Evolutionary conservation across 2,329 filamentous ascomycete genomes (phyloP), one percentile per base, ranked within the genome.

Genomic region (Aspergillus sp.): DNA sequence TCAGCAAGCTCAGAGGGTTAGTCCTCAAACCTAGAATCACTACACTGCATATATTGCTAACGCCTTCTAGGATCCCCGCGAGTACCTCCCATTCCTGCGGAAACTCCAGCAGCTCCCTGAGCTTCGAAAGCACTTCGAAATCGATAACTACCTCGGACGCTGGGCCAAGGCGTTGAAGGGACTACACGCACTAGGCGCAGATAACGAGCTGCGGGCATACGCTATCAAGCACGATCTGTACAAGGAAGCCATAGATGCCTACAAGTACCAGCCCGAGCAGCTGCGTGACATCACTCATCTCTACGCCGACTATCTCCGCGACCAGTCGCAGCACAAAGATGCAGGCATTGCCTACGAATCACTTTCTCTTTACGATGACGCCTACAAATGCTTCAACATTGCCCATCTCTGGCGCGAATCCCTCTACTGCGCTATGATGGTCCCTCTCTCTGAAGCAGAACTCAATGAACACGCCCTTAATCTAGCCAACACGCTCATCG

Each of bases 31-130:
- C 6, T 22, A 23, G 43, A 10, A 5, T 42, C 12, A 1, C 10
- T 15, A 5, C 25, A 5, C 10, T 15, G 6, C 25, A 5, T 4
- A 23, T 23, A 12, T 43, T 12, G 33, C 56, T 63, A 48, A 59
- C 19, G n/a, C n/a, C 43, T 17, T 20, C 10, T 33, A 77, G 63
- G 93, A 98, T 59, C 93, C 93, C 1, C 78, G 90, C 57, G 93
- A 98, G 66, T 98, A 98, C 59, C 80, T 97, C 6, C 93, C 93
- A 3, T 97, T 97, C 63, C 82, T 98, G 44, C 90, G 95, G 62
- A 84, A 84, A 32, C 78, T 98, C 2, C 88, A 96, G 64, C 78
- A 84, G 51, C 78, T 94, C 57, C 71, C 85, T 0, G 76, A 81
- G 9, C 67, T 86, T 9, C 82, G 89, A 17, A 83, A 88, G 39